Percentiles rank a stretch among this genome's conserved stretches.
Evolutionary conservation across 805 yeast species (phyloP).

Genomic region (Nakazawaea pomicola): DNA sequence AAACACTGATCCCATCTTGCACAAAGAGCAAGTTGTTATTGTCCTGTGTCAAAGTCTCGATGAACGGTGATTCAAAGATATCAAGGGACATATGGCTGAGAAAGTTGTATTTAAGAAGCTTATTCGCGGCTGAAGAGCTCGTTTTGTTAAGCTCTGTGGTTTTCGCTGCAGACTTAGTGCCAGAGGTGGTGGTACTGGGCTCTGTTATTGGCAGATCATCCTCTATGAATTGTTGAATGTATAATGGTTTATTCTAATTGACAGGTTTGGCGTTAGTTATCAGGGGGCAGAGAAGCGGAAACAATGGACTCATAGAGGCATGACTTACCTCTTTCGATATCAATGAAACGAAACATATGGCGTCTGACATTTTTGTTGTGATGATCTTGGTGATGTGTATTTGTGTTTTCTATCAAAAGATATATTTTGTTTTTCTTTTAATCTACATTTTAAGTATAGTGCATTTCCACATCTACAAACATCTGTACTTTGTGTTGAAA

Average conservation of each 20-base stretch:
- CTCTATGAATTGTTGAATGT: constrained; percentile 44
- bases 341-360: constrained; percentile 49
- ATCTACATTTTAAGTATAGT: too few species aligned
- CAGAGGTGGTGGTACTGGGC: too few species aligned
- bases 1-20: constrained; percentile 63
- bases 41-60: constrained; percentile 27
- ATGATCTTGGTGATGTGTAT: constrained; percentile 11
- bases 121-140: constrained; percentile 26
- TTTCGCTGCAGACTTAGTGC: too few species aligned
- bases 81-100: constrained; percentile 75
- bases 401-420: neutral
- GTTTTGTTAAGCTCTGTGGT: too few species aligned
- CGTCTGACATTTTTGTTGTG: constrained; percentile 10
- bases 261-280: constrained; percentile 9
- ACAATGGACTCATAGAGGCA: too few species aligned
- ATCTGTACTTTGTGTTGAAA: too few species aligned
- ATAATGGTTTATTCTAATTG: constrained; percentile 46
- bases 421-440: neutral
- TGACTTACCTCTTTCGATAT: constrained; percentile 46
- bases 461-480: too few species aligned
- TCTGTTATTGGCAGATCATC: too few species aligned
- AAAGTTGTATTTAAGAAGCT: constrained; percentile 57
- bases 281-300: too few species aligned
- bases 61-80: constrained; percentile 50
- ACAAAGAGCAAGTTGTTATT: constrained; percentile 48